Base-by-base conservation (phyloP, 2,329 filamentous ascomycete genomes). In the Aspergillus aculeatus region DNA sequence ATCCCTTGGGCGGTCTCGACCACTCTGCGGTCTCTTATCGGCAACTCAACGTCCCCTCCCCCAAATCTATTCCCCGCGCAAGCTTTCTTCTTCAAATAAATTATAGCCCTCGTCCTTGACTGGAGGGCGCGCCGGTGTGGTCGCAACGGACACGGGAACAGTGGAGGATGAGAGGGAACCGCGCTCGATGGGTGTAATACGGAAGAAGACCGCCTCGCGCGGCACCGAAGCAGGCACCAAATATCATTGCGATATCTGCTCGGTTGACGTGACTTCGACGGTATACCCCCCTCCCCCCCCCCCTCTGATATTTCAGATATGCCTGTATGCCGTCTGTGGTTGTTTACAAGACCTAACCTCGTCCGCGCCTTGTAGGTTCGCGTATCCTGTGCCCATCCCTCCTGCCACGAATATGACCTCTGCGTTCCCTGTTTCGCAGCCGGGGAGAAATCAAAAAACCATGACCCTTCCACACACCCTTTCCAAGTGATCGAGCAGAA, bases 401-500 rank as follows among this genome's bases (percentile, higher is more conserved):
- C 85, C 56, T 99, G 95, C 75, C 89, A 89, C 71, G 95, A 99
- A 71, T 99, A 97, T 75, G 95, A 99, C 74, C 87, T 99, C 55
- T 99, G 95, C 74, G 95, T 99, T 41, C 89, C 91, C 56, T 99
- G 95, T 78, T 99, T 99, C 76, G 84, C 91, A 35, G 88, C 89
- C 65, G 94, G 92, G 64, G 86, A 91, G 69, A 83, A 85, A 50
- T 91, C 91, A 63, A 90, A 91, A 68, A 88, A 90, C 58, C 95
- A 99, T 75, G 88, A 96, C 66, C 94, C 95, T 7, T 84, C 87
- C 5, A 90, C 90, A 12, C 95, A 99, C 77, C 83, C 91, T 14
- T 99, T 89, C 75, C 89, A 91, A 64, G 95, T 99, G 35, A 97
- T 99, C 66, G 95, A 99, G 75, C 95, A 98, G 71, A 96, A 99